phyloP scores from a whole-genome alignment of 1,139 yeast genomes.

The Magnusiomyces starmeri region DNA sequence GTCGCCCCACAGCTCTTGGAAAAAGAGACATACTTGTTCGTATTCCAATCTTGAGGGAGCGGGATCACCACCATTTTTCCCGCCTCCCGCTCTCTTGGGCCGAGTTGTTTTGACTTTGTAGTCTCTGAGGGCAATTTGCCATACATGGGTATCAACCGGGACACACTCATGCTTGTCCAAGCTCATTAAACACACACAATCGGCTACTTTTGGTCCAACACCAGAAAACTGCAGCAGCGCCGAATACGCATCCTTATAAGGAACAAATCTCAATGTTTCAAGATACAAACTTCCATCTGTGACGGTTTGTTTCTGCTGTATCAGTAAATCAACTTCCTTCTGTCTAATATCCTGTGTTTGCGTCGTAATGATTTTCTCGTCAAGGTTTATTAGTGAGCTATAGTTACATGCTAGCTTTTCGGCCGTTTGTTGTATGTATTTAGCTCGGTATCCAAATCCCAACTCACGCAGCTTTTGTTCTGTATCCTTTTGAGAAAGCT shows the following conservation, averaged over 20 bases:
- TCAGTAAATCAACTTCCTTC: no score
- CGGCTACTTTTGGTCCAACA: conserved; percentile 98
- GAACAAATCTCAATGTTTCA: conserved; percentile 36
- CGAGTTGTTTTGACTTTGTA: conserved; percentile 48
- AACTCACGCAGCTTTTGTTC: conserved; percentile 44
- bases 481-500: conserved; percentile 39
- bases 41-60: conserved; percentile 51
- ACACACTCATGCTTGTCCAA: conserved; percentile 81
- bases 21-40: conserved; percentile 51
- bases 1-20: conserved; percentile 70
- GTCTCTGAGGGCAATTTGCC: conserved; percentile 80
- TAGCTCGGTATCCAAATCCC: conserved; percentile 92
- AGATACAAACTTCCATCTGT: conserved; percentile 21
- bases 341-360: no score
- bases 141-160: conserved; percentile 96
- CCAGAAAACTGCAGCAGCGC: conserved; percentile 67
- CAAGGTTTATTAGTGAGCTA: conserved; percentile 30
- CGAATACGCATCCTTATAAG: conserved; percentile 55
- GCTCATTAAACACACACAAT: conserved; percentile 89
- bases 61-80: not conserved
- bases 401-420: conserved; percentile 28
- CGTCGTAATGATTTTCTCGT: no score
- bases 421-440: conserved; percentile 77
- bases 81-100: conserved; percentile 29
- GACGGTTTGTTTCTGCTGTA: not conserved